A percentile compares a stretch with the other conserved stretches of the same genome.
Evolutionary conservation across 331 rosid species (phyloP).

Genomic region (Phaseolus coccineus): DNA sequence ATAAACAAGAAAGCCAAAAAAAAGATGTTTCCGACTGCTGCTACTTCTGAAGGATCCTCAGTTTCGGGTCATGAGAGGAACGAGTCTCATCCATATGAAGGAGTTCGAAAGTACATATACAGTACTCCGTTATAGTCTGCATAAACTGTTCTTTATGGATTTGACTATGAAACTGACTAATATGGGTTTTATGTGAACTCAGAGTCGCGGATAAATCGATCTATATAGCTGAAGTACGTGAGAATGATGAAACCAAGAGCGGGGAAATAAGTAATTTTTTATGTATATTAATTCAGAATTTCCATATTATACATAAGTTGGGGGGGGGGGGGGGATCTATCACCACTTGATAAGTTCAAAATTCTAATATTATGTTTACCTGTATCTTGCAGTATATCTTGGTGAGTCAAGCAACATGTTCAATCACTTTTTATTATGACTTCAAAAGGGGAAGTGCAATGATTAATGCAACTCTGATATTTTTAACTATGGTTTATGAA

Average conservation of each 20-base stretch:
- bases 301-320: background rate
- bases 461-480: background rate
- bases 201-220: background rate
- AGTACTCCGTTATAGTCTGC: background rate
- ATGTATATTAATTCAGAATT: background rate
- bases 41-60: slow-evolving; percentile 5
- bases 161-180: background rate
- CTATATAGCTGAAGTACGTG: background rate
- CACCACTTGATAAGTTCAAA: background rate
- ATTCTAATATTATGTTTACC: background rate
- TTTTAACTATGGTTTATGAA: background rate
- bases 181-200: background rate
- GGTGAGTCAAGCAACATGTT: slow-evolving; percentile 29
- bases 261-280: background rate
- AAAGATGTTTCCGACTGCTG: background rate
- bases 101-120: slow-evolving; percentile 25
- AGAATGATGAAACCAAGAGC: background rate
- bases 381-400: slow-evolving; percentile 23
- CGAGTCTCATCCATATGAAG: background rate
- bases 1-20: slow-evolving; percentile 5
- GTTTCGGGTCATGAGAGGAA: background rate
- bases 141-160: background rate
- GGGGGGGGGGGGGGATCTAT: no score
- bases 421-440: slow-evolving; percentile 2
- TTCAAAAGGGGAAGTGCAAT: slow-evolving; percentile 20